These are phyloP conservation scores for Cyclotella cryptica DNA, from an alignment of 108 stramenopile genomes.

Conservation along the genomic window DNA sequence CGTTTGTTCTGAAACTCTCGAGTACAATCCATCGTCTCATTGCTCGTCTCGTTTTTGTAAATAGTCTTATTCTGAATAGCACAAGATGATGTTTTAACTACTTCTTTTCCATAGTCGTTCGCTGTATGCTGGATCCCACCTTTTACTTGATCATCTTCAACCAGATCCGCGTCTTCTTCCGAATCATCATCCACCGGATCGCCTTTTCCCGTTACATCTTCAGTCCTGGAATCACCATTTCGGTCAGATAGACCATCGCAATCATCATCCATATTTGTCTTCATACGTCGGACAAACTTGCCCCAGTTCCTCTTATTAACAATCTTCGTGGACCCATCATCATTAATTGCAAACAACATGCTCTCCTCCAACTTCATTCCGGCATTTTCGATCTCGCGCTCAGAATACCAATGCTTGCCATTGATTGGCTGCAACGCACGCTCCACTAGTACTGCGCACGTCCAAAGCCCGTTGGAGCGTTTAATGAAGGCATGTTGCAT, in stretches of 20 bases:
- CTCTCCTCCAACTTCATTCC: slow-evolving; percentile 22
- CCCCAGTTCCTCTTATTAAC: slow-evolving; percentile 15
- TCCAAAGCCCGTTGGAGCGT: slow-evolving; percentile 29
- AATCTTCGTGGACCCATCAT: slow-evolving; percentile 30
- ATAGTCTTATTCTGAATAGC: too few species aligned
- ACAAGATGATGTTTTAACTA: too few species aligned
- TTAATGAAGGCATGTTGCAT: slow-evolving; percentile 26
- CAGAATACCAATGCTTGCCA: slow-evolving; percentile 5
- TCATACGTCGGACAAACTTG: slow-evolving; percentile 18
- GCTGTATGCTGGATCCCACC: too few species aligned
- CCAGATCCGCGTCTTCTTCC: not conserved
- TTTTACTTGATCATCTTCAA: too few species aligned
- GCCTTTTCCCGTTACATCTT: not conserved
- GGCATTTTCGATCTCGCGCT: slow-evolving; percentile 7
- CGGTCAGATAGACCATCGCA: not conserved
- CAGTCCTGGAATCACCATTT: not conserved
- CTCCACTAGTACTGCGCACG: slow-evolving; percentile 24
- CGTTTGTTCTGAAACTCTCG: too few species aligned
- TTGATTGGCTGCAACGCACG: slow-evolving; percentile 24
- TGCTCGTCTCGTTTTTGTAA: too few species aligned
- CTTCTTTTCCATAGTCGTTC: too few species aligned
- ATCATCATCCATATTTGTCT: not conserved
- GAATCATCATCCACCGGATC: not conserved
- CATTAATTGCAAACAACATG: slow-evolving; percentile 30
- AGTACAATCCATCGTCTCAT: too few species aligned